phyloP scores from a whole-genome alignment of 23 red algal species.

The Gracilaria domingensis region DNA sequence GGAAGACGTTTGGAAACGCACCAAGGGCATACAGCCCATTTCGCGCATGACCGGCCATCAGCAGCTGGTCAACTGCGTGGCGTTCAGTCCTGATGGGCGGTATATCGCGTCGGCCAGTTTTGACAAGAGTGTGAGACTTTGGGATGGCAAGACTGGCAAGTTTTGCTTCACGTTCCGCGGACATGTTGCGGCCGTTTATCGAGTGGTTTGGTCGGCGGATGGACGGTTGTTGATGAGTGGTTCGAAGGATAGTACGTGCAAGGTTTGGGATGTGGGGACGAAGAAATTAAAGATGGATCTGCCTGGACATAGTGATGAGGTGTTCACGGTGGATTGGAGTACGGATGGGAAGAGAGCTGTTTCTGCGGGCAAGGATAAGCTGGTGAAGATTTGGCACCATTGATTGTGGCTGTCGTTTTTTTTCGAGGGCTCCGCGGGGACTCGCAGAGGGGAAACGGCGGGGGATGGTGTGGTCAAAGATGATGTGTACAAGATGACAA shows the following conservation, averaged over 20 bases:
- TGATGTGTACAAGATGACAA: too few relatives aligned
- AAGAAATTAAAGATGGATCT: slow-evolving; percentile 83
- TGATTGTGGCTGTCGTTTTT: slow-evolving; percentile 22
- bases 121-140: slow-evolving; percentile 93
- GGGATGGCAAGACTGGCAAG: slow-evolving; percentile 82
- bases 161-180: slow-evolving; percentile 86
- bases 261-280: slow-evolving; percentile 82
- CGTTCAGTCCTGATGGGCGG: slow-evolving; percentile 85
- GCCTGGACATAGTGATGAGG: slow-evolving; percentile 98
- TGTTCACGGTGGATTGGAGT: slow-evolving; percentile 95
- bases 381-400: slow-evolving; percentile 97
- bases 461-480: too few relatives aligned
- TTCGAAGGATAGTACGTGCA: slow-evolving; percentile 94
- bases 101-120: slow-evolving; percentile 94
- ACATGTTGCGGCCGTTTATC: slow-evolving; percentile 94
- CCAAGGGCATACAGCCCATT: neutral
- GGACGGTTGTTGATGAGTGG: slow-evolving; percentile 81
- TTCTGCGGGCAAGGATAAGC: slow-evolving; percentile 90
- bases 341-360: slow-evolving; percentile 83
- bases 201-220: slow-evolving; percentile 91
- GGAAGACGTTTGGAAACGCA: slow-evolving; percentile 22
- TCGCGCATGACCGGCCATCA: slow-evolving; percentile 95
- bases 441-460: too few relatives aligned
- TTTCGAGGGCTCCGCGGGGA: too few relatives aligned
- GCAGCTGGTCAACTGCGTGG: slow-evolving; percentile 97